These are phyloP conservation scores for Hansenula sp. DNA, from an alignment of 1,139 yeast species.

Conservation along the genomic window DNA sequence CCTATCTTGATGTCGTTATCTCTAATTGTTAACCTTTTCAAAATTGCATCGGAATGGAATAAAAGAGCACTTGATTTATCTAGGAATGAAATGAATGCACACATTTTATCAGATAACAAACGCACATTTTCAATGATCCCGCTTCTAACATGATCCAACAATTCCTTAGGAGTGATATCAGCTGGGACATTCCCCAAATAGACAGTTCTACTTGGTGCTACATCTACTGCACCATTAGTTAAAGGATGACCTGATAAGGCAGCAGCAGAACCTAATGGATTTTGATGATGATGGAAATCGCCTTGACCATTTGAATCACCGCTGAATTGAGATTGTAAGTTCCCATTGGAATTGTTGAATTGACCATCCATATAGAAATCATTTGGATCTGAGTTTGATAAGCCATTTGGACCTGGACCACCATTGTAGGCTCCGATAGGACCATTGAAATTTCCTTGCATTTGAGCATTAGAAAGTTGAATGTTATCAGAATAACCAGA, in stretches of 20 bases:
- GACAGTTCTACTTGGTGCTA: slow-evolving; percentile 80
- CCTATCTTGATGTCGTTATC: slow-evolving; percentile 61
- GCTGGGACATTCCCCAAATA: slow-evolving; percentile 86
- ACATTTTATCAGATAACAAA: slow-evolving; percentile 47
- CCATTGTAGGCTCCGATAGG: background rate
- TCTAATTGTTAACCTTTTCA: slow-evolving; percentile 45
- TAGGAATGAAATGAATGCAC: slow-evolving; percentile 53
- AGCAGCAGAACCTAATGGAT: background rate
- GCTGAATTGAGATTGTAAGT: slow-evolving; percentile 1
- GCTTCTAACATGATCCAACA: slow-evolving; percentile 85
- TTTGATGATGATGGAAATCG: background rate
- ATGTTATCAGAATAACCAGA: background rate
- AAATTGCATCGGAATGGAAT: slow-evolving; percentile 56
- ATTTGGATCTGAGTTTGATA: background rate
- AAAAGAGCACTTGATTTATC: slow-evolving; percentile 48
- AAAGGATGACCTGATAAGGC: background rate
- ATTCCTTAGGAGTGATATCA: slow-evolving; percentile 76
- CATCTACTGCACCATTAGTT: slow-evolving; percentile 20
- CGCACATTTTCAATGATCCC: slow-evolving; percentile 80
- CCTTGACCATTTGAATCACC: background rate
- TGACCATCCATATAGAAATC: slow-evolving; percentile 2
- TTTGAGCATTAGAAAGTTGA: background rate
- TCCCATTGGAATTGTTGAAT: background rate
- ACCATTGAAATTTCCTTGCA: background rate
- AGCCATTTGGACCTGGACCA: background rate